Evolutionary conservation across 305 asterid genomes (phyloP), one percentile per base, ranked within the genome.

Genomic region (Fraxinus greggii): DNA sequence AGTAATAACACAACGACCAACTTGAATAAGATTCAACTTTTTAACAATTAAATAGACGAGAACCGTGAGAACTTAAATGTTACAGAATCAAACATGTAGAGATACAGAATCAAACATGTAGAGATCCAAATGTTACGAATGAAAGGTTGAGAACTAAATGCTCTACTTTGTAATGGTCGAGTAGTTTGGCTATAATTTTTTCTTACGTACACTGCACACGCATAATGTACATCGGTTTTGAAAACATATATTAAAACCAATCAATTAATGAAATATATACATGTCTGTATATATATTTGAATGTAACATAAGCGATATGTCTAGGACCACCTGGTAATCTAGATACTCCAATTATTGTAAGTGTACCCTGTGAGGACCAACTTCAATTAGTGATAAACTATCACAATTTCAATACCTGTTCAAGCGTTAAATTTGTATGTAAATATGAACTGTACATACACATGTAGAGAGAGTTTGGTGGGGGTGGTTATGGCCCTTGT

Each of bases 401-500:
- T 19, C 69, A 61, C 12, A 61, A 21, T 21, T 61, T 61, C 70
- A 61, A n/a, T 19, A 7, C 69, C 29, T 7, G 29, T 21, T 59
- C 8, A 7, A 7, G 31, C 23, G 15, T 61, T 61, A 21, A 61
- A 61, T 2, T 5, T 54, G 75, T 4, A 32, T 38, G 70, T 63
- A 17, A 32, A 32, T 23, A 17, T 36, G 24, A 56, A 45, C 77
- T 38, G 40, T 72, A 72, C n/a, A 59, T 40, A 4, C 38, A 36
- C 79, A 21, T 67, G 28, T 31, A 77, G 77, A 3, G 79, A 45
- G 0, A 36, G 45, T 19, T 26, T 78, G 79, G 80, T 31, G n/a
- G 48, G 77, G 67, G 72, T 6, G 72, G 8, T 17, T n/a, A 80
- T 83, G 83, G 83, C 59, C 85, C 86, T 35, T 24, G 86, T 83